Conservation (phyloP, 768 basidiomycete species). For the Dendrothele bispora region DNA sequence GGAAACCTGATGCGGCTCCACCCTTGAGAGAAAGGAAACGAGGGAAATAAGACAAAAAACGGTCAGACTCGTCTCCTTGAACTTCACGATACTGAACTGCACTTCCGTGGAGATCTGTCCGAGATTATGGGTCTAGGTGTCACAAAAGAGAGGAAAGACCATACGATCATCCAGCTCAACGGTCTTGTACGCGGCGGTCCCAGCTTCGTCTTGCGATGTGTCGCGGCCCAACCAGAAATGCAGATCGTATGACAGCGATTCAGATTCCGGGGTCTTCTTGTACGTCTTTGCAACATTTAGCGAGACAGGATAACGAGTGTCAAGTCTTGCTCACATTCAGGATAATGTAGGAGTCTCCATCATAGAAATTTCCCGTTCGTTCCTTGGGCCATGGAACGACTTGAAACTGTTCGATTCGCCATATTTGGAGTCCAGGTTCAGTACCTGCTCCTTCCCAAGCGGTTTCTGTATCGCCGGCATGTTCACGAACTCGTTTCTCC, state of each 20-base stretch:
- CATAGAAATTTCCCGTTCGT: constrained; percentile 54
- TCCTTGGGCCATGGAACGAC: constrained; percentile 56
- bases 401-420: constrained; percentile 59
- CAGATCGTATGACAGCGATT: constrained; percentile 52
- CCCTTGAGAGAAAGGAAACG: constrained; percentile 45
- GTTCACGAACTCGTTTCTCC: constrained; percentile 55
- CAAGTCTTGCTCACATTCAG: constrained; percentile 44
- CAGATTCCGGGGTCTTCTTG: constrained; percentile 48
- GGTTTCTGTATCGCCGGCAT: constrained; percentile 47
- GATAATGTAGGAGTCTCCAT: constrained; percentile 68
- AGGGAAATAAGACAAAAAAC: constrained; percentile 52
- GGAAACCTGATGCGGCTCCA: constrained; percentile 51
- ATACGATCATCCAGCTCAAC: constrained; percentile 66
- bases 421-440: constrained; percentile 47
- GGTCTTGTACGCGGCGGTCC: constrained; percentile 65
- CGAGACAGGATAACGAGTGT: background rate
- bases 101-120: constrained; percentile 50
- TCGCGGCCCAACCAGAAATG: constrained; percentile 67
- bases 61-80: constrained; percentile 54
- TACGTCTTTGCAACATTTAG: constrained; percentile 44
- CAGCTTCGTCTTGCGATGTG: constrained; percentile 60
- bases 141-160: constrained; percentile 16
- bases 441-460: constrained; percentile 53
- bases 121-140: background rate
- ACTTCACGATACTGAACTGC: constrained; percentile 65